A percentile compares a stretch with the other conserved stretches of the same genome.
phyloP scores from a whole-genome alignment of 2,329 filamentous ascomycete genomes.

The Pseudogymnoascus sp. region DNA sequence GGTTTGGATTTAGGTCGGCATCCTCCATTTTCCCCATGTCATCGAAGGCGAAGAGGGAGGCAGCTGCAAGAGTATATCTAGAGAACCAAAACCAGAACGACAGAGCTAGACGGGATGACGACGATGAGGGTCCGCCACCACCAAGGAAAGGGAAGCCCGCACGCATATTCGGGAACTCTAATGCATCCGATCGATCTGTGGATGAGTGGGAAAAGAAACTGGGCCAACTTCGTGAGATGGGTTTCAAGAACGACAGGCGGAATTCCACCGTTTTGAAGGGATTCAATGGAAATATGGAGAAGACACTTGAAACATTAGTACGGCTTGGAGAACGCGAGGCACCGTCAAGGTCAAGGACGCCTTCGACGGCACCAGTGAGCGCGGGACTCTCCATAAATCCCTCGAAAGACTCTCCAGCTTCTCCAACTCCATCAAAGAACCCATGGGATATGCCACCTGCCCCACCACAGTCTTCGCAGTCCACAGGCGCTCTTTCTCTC shows the following conservation, averaged over 20 bases:
- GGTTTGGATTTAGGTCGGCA: constrained; percentile 59
- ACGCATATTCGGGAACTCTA: constrained; percentile 61
- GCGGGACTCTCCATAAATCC: constrained; percentile 26
- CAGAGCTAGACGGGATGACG: constrained; percentile 26
- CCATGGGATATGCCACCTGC: constrained; percentile 56
- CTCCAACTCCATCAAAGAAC: constrained; percentile 45
- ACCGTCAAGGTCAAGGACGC: constrained; percentile 47
- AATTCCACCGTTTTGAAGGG: constrained; percentile 78
- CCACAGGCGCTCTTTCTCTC: constrained; percentile 54
- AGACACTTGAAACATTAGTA: constrained; percentile 76
- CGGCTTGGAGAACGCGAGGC: constrained; percentile 64
- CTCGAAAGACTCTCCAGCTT: constrained; percentile 17
- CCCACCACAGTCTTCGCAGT: constrained; percentile 57
- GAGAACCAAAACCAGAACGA: constrained; percentile 27
- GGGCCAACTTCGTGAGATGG: constrained; percentile 76
- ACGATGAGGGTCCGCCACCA: constrained; percentile 20
- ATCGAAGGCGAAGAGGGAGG: constrained; percentile 38
- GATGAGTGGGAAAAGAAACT: constrained; percentile 67
- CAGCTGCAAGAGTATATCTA: constrained; percentile 21
- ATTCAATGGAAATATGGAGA: constrained; percentile 77
- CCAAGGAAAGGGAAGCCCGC: constrained; percentile 49
- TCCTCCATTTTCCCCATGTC: constrained; percentile 45
- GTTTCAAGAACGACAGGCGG: constrained; percentile 75
- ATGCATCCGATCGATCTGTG: constrained; percentile 43
- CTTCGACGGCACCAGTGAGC: constrained; percentile 35